Conservation (phyloP, 2,329 filamentous ascomycete genomes). For the Aureobasidium namibiae region DNA sequence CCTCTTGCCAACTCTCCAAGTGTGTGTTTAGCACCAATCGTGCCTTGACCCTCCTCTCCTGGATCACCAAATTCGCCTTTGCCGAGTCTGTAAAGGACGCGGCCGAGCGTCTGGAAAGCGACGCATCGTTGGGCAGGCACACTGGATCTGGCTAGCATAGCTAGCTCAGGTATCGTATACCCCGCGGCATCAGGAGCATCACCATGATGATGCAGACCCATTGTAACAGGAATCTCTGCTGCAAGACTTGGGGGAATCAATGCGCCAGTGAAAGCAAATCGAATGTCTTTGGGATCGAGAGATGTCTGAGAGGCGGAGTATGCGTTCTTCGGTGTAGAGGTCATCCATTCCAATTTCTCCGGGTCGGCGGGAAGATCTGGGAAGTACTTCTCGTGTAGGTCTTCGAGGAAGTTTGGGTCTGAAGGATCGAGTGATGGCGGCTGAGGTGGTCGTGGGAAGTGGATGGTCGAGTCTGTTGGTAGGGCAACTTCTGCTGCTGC, state of each 20-base stretch:
- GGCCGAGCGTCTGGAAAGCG: constrained; percentile 82
- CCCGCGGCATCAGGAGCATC: constrained; percentile 88
- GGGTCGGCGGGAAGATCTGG: constrained; percentile 79
- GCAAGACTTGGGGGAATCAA: constrained; percentile 71
- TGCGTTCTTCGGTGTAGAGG: constrained; percentile 56
- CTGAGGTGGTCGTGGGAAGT: constrained; percentile 51
- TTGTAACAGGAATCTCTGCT: constrained; percentile 63
- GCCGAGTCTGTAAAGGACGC: constrained; percentile 76
- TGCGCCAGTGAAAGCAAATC: constrained; percentile 79
- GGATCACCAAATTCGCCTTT: constrained; percentile 57
- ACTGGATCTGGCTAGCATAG: constrained; percentile 68
- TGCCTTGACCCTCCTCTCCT: constrained; percentile 31
- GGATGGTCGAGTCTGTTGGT: constrained; percentile 31
- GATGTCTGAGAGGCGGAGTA: constrained; percentile 72
- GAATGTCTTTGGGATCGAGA: constrained; percentile 66
- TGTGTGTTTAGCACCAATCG: constrained; percentile 39
- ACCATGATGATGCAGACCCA: constrained; percentile 88
- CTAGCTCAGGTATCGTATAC: constrained; percentile 83
- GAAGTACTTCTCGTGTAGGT: constrained; percentile 89
- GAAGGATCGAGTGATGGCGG: constrained; percentile 72
- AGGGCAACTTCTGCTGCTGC: constrained; percentile 2
- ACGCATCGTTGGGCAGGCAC: constrained; percentile 84
- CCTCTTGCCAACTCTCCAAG: constrained; percentile 54
- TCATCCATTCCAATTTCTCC: constrained; percentile 83
- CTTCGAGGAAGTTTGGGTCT: constrained; percentile 72